A percentile compares a stretch with the other conserved stretches of the same genome.
Evolutionary conservation across 257 asterid genomes (phyloP).

Genomic region (Thymus quinquecostatus): DNA sequence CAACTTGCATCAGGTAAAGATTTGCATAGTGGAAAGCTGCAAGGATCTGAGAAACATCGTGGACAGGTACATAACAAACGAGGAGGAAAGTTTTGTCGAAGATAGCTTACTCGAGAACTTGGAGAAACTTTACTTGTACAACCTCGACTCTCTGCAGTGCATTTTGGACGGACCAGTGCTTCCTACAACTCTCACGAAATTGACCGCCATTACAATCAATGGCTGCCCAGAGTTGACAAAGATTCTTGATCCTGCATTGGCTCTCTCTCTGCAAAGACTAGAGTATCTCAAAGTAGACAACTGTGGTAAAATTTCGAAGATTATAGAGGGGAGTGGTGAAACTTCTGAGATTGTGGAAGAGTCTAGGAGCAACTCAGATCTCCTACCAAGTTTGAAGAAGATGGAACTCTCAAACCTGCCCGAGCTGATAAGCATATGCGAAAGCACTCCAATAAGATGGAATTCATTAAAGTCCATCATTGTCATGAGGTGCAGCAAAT

Average conservation of each 20-base stretch:
- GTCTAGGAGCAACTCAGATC: background rate
- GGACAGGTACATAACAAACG: background rate
- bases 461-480: background rate
- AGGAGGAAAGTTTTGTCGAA: background rate
- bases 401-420: constrained; percentile 13
- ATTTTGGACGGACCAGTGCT: background rate
- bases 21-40: constrained; percentile 17
- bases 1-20: background rate
- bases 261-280: background rate
- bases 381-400: background rate
- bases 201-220: constrained; percentile 6
- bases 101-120: background rate
- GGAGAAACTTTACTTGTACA: constrained; percentile 21
- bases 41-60: background rate
- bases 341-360: background rate
- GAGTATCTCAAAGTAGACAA: constrained; percentile 15
- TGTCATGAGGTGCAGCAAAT: background rate
- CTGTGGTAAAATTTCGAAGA: background rate
- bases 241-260: constrained; percentile 6
- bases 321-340: background rate
- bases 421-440: background rate
- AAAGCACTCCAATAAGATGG: background rate
- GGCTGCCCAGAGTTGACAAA: constrained; percentile 13
- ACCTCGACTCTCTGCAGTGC: constrained; percentile 10
- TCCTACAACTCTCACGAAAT: background rate